Conservation (phyloP, 495 filamentous ascomycete genomes). For the Aspergillus leporis region DNA sequence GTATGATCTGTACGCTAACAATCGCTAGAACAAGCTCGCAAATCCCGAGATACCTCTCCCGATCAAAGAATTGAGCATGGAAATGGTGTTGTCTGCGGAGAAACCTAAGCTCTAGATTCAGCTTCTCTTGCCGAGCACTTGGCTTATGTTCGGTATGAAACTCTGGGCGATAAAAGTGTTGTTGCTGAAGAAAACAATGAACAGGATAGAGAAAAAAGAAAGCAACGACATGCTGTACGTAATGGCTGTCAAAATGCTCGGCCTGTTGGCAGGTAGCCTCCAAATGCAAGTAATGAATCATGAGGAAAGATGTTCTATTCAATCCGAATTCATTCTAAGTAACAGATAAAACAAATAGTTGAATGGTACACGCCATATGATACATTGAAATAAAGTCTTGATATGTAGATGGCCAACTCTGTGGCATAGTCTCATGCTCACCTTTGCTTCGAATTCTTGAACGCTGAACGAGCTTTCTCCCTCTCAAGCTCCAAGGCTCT, state of each 20-base stretch:
- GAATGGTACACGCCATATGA: slow-evolving; percentile 12
- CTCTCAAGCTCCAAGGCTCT: slow-evolving; percentile 18
- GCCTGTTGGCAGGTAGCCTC: neutral
- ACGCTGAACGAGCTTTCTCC: slow-evolving; percentile 20
- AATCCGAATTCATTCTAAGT: slow-evolving; percentile 11
- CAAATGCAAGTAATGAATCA: neutral
- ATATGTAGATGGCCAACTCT: neutral
- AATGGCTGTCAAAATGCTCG: neutral
- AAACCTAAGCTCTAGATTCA: neutral
- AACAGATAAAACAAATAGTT: slow-evolving; percentile 6
- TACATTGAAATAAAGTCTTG: slow-evolving; percentile 13
- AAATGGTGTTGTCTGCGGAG: neutral
- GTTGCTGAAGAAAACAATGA: no score
- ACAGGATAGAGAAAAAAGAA: neutral
- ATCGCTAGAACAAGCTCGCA: neutral
- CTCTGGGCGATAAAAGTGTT: no score
- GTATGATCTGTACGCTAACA: neutral
- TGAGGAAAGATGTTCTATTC: slow-evolving; percentile 9
- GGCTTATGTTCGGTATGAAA: no score
- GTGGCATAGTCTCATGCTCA: slow-evolving; percentile 6
- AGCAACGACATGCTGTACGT: neutral
- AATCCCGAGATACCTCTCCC: neutral
- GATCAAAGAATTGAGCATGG: neutral
- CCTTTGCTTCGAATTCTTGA: slow-evolving; percentile 8
- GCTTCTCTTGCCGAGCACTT: neutral